These are phyloP conservation scores for Nigrospora sphaerica DNA, from an alignment of 2,329 filamentous ascomycete genomes.

Conservation along the genomic window DNA sequence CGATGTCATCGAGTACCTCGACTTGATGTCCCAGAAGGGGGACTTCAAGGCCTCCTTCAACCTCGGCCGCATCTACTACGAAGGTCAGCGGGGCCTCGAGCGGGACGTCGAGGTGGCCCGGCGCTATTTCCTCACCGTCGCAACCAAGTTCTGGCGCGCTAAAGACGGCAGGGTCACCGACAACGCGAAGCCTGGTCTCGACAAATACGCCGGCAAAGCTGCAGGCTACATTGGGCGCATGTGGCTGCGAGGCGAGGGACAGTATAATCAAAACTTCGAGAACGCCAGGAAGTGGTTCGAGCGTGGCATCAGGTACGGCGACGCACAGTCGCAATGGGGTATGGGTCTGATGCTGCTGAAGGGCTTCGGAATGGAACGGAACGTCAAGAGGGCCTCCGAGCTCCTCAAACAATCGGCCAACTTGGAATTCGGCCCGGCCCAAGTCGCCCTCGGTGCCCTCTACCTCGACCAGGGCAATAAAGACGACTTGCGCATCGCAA, in stretches of 20 bases:
- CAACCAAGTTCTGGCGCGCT: conserved; percentile 69
- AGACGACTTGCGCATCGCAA: conserved; percentile 68
- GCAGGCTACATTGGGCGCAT: conserved; percentile 85
- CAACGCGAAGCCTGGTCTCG: conserved; percentile 62
- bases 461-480: conserved; percentile 75
- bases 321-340: conserved; percentile 78
- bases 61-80: conserved; percentile 80
- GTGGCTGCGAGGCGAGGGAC: conserved; percentile 82
- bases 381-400: conserved; percentile 65
- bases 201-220: conserved; percentile 74
- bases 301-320: conserved; percentile 66
- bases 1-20: conserved; percentile 90
- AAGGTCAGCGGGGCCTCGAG: conserved; percentile 70
- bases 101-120: conserved; percentile 68
- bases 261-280: conserved; percentile 58
- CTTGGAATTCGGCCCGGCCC: conserved; percentile 71
- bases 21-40: conserved; percentile 83
- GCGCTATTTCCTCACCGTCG: conserved; percentile 74
- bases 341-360: conserved; percentile 78
- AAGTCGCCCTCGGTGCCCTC: conserved; percentile 75
- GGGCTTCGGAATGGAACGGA: conserved; percentile 61
- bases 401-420: conserved; percentile 75
- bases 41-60: conserved; percentile 84
- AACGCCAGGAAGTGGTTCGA: conserved; percentile 78
- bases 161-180: conserved; percentile 68